These are phyloP conservation scores for Smithsoniella earleae DNA, from an alignment of 163 green algal species.

Conservation along the genomic window DNA sequence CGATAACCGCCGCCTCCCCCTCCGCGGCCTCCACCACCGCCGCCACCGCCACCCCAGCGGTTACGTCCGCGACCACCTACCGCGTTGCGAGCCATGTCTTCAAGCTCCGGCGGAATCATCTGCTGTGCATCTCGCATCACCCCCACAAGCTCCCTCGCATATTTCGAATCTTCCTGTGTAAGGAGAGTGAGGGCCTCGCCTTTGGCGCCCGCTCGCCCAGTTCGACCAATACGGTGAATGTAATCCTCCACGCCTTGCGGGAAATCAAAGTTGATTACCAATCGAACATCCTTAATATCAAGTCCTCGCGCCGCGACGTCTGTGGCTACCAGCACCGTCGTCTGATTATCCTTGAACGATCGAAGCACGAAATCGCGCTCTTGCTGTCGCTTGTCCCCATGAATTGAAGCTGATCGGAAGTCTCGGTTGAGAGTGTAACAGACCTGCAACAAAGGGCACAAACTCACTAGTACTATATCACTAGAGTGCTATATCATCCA, in stretches of 20 bases:
- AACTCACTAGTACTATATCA: no score
- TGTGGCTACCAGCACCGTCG: slow-evolving; percentile 87
- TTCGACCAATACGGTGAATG: slow-evolving; percentile 94
- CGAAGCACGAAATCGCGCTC: slow-evolving; percentile 66
- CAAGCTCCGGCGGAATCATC: slow-evolving; percentile 50
- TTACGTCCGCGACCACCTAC: slow-evolving; percentile 39
- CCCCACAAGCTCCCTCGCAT: slow-evolving; percentile 55
- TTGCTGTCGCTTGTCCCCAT: slow-evolving; percentile 65
- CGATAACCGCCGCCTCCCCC: slow-evolving; percentile 33
- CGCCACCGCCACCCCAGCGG: slow-evolving; percentile 36
- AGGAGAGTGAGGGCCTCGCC: slow-evolving; percentile 70
- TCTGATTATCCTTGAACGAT: slow-evolving; percentile 48
- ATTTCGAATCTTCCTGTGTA: slow-evolving; percentile 55
- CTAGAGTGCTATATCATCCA: no score
- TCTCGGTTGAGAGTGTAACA: slow-evolving; percentile 44
- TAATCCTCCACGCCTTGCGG: slow-evolving; percentile 83
- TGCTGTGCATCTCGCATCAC: slow-evolving; percentile 63
- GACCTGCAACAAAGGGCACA: not conserved
- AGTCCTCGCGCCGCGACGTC: slow-evolving; percentile 90
- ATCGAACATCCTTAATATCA: slow-evolving; percentile 81
- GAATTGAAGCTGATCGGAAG: slow-evolving; percentile 56
- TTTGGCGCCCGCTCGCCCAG: slow-evolving; percentile 75
- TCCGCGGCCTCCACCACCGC: slow-evolving; percentile 38
- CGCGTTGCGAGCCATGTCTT: slow-evolving; percentile 44
- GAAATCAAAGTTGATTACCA: slow-evolving; percentile 89